These are phyloP conservation scores for Oenanthe javanica DNA, from an alignment of 140 eudicot species.

Conservation along the genomic window DNA sequence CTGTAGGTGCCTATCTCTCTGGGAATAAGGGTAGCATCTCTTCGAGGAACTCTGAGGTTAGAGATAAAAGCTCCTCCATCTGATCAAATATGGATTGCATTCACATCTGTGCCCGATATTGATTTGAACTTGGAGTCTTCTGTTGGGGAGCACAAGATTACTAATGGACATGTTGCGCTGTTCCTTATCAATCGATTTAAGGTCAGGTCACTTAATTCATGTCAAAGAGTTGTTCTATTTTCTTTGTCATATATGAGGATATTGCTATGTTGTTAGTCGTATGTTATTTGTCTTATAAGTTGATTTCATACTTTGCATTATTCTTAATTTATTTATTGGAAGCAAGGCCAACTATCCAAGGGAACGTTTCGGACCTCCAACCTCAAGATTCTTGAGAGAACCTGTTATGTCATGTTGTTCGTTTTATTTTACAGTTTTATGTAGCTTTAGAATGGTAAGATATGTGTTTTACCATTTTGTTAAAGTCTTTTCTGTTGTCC, in stretches of 20 bases:
- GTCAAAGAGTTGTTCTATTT: neutral
- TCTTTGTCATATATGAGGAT: neutral
- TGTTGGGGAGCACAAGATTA: slow-evolving; percentile 85
- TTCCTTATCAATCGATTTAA: slow-evolving; percentile 68
- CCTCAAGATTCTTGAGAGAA: too few species aligned
- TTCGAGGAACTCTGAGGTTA: slow-evolving; percentile 69
- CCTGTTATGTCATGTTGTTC: neutral
- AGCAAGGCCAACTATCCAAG: neutral
- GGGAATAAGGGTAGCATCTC: slow-evolving; percentile 63
- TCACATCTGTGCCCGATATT: slow-evolving; percentile 81
- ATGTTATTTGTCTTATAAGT: neutral
- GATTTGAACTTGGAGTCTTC: slow-evolving; percentile 70
- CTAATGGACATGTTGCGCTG: slow-evolving; percentile 67
- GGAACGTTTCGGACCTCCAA: neutral
- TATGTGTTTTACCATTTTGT: neutral
- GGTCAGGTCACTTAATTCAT: slow-evolving; percentile 31
- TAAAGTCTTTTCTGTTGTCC: neutral
- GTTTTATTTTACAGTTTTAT: neutral
- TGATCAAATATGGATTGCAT: slow-evolving; percentile 87
- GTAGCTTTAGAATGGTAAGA: neutral
- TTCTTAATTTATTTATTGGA: neutral
- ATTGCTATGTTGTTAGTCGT: neutral
- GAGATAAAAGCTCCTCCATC: slow-evolving; percentile 91
- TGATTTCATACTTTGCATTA: neutral
- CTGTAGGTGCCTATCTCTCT: slow-evolving; percentile 78